Conservation (phyloP, 1,284 basidiomycete species). For the Cryptococcus neoformans region DNA sequence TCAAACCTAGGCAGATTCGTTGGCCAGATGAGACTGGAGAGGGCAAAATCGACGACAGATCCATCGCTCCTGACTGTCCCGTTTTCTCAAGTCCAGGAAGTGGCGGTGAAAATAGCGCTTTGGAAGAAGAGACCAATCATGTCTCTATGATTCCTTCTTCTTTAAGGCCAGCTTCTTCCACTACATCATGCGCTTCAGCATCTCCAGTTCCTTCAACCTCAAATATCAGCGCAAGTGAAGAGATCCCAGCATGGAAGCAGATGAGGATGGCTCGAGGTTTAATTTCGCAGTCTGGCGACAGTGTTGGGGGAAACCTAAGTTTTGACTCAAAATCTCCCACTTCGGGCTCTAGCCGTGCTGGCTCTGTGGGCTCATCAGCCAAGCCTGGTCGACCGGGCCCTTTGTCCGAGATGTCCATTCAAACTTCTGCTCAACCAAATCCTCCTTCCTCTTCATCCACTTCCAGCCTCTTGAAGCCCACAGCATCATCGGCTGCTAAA, state of each 20-base stretch:
- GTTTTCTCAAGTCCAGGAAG: constrained; percentile 11
- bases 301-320: constrained; percentile 7
- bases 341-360: constrained; percentile 1
- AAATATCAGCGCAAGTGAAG: neutral
- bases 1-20: constrained; percentile 4
- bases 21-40: constrained; percentile 17
- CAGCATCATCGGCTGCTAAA: constrained; percentile 14
- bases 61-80: constrained; percentile 16
- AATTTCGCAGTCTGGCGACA: neutral
- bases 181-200: neutral
- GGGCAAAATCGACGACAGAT: constrained; percentile 17
- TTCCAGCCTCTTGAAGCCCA: constrained; percentile 15
- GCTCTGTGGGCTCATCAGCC: constrained; percentile 12
- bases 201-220: neutral
- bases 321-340: constrained; percentile 5
- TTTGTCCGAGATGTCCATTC: constrained; percentile 7
- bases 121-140: constrained; percentile 7
- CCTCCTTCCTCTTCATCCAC: constrained; percentile 2
- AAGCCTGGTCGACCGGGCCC: constrained; percentile 9
- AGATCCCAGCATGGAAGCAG: constrained; percentile 17
- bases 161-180: neutral
- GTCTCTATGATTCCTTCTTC: constrained; percentile 7
- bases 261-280: constrained; percentile 10
- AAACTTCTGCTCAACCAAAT: constrained; percentile 5
- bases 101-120: neutral